Evolutionary conservation across 2,329 filamentous ascomycete genomes (phyloP).

Genomic region (Grosmannia penicillata): DNA sequence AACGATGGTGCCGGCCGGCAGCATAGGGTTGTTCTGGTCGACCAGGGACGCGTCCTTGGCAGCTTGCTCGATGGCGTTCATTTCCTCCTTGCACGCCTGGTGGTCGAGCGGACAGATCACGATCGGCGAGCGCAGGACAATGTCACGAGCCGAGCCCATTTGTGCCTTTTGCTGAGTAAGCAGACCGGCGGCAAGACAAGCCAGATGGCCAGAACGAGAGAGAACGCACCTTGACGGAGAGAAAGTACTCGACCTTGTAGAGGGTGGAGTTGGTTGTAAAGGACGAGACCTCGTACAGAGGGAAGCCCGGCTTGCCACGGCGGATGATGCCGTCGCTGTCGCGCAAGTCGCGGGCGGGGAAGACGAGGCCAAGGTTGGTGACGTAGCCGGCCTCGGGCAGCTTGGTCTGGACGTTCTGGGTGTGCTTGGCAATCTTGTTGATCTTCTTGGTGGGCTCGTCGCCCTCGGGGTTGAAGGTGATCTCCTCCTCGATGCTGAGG

Average conservation of each 20-base stretch:
- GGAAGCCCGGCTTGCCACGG: conserved; percentile 73
- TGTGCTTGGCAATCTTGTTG: conserved; percentile 74
- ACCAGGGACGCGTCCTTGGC: conserved; percentile 84
- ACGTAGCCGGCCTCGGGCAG: conserved; percentile 85
- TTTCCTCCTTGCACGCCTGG: conserved; percentile 91
- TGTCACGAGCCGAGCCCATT: conserved; percentile 76
- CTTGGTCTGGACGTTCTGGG: conserved; percentile 66
- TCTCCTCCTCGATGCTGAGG: conserved; percentile 88
- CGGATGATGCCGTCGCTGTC: conserved; percentile 81
- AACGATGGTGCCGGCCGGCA: conserved; percentile 76
- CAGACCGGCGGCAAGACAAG: neutral
- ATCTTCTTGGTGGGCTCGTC: conserved; percentile 86
- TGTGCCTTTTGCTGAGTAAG: conserved; percentile 47
- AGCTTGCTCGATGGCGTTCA: conserved; percentile 94
- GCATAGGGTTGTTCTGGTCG: conserved; percentile 78
- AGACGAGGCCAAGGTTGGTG: conserved; percentile 81
- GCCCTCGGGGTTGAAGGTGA: conserved; percentile 96
- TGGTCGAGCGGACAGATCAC: conserved; percentile 94
- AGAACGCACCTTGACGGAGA: conserved; percentile 69
- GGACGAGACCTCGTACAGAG: conserved; percentile 72
- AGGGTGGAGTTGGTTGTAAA: conserved; percentile 90
- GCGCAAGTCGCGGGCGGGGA: conserved; percentile 76
- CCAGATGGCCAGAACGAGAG: neutral
- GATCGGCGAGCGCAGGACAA: conserved; percentile 77
- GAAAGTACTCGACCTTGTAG: conserved; percentile 97